Evolutionary conservation across 1,284 basidiomycete genomes (phyloP), one percentile per base, ranked within the genome.

Genomic region (Leccinum fallax): DNA sequence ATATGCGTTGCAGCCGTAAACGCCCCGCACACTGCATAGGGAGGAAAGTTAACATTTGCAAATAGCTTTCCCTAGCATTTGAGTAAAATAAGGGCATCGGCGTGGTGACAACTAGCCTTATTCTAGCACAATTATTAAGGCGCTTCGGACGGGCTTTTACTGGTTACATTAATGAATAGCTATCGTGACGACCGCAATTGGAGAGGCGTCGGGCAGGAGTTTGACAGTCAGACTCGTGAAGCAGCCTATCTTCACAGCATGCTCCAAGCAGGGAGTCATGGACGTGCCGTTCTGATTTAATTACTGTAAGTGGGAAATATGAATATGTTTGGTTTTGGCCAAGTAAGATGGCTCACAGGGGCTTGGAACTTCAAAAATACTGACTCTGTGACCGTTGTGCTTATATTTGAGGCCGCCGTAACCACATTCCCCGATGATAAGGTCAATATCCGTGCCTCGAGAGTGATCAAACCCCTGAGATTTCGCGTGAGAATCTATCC

Each of bases 361-460:
- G 59, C 54, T 13, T 57, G 55, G 36, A 66, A 53, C 55, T 64
- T 65, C 13, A 74, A 60, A 21, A 28, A 75, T 57, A 36, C 61
- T 63, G 38, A 68, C 69, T 10, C 65, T 60, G 58, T 68, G 67
- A 8, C 64, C 66, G 53, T 66, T 70, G 19, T 65, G 63, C 24
- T 64, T 63, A 6, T 61, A 65, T 58, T 74, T 67, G 15, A 77
- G 55, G n/a, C 68, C 74, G 56, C 68, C 67, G 55, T 73, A 72
- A 30, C 74, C 70, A 32, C 67, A 69, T 46, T 70, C 69, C 28
- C 71, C 64, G 38, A 40, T n/a, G 38, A n/a, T 40, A 40, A 40
- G 16, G 16, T 26, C 32, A 24, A 55, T 38, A 30, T 38, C 51
- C 34, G 61, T 40, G 57, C 34, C 21, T 26, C 60, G 21, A 48